Percentiles rank a stretch among this genome's conserved stretches.
phyloP scores from a whole-genome alignment of 1,284 basidiomycete genomes.

The Cutaneotrichosporon sp. region DNA sequence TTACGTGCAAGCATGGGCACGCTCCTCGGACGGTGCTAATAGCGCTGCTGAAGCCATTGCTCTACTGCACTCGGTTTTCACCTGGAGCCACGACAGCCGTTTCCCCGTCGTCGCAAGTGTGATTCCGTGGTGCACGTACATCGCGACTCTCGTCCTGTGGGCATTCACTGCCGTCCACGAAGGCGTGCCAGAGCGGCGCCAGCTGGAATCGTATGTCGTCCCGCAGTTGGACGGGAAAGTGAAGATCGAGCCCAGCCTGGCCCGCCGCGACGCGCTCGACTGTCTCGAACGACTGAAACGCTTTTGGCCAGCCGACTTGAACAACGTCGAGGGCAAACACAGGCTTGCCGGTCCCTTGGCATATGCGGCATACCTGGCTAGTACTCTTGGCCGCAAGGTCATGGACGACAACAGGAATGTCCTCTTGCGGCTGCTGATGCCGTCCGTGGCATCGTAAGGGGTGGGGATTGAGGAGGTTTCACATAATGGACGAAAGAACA shows the following conservation, averaged over 20 bases:
- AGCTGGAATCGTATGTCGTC: not conserved
- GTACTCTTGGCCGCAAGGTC: constrained; percentile 19
- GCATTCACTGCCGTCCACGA: constrained; percentile 22
- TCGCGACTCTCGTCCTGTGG: constrained; percentile 19
- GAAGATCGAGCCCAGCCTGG: constrained; percentile 24
- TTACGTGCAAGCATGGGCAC: constrained; percentile 24
- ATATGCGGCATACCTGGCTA: constrained; percentile 25
- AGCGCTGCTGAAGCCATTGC: constrained; percentile 16
- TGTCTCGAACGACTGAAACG: constrained; percentile 17
- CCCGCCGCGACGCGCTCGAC: constrained; percentile 18
- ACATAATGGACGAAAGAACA: too few species aligned
- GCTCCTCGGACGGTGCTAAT: constrained; percentile 20
- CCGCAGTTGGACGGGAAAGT: not conserved
- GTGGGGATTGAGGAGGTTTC: too few species aligned
- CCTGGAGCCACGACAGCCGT: constrained; percentile 4
- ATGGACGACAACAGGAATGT: constrained; percentile 25
- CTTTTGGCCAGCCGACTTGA: not conserved
- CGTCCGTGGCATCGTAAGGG: too few species aligned
- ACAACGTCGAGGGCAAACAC: constrained; percentile 19
- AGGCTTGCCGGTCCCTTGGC: constrained; percentile 22
- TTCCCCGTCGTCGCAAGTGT: not conserved
- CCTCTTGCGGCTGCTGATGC: constrained; percentile 10
- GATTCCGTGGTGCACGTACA: constrained; percentile 3
- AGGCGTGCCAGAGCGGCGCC: constrained; percentile 11
- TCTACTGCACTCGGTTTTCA: not conserved